These are phyloP conservation scores for Symbiotaphrina buchneri DNA, from an alignment of 495 filamentous ascomycete species.

Conservation along the genomic window DNA sequence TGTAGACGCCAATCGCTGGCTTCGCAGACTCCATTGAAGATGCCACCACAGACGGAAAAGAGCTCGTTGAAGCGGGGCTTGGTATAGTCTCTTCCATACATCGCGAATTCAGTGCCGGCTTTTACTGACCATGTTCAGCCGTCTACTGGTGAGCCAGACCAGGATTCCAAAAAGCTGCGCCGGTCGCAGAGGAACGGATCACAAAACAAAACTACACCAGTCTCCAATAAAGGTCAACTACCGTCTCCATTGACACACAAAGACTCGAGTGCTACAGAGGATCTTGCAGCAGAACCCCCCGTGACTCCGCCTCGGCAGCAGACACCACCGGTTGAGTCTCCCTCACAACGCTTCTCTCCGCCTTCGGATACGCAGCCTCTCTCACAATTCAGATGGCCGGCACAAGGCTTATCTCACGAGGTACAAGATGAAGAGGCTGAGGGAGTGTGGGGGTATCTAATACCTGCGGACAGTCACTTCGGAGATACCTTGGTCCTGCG, in stretches of 20 bases:
- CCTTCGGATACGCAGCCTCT: slow-evolving; percentile 40
- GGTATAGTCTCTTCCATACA: slow-evolving; percentile 13
- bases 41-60: slow-evolving; percentile 25
- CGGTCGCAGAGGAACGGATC: slow-evolving; percentile 22
- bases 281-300: slow-evolving; percentile 45
- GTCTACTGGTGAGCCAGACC: slow-evolving; percentile 12
- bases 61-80: slow-evolving; percentile 29
- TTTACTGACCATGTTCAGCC: slow-evolving; percentile 13
- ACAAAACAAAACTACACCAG: slow-evolving; percentile 31
- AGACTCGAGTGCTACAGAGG: slow-evolving; percentile 32
- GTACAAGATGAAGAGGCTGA: slow-evolving; percentile 74
- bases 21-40: too few relatives aligned
- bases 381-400: slow-evolving; percentile 62
- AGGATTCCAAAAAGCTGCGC: slow-evolving; percentile 37
- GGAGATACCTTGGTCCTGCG: slow-evolving; percentile 52
- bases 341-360: slow-evolving; percentile 38
- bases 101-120: slow-evolving; percentile 3
- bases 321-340: slow-evolving; percentile 23
- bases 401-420: slow-evolving; percentile 51
- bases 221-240: slow-evolving; percentile 39
- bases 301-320: slow-evolving; percentile 44
- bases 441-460: slow-evolving; percentile 87
- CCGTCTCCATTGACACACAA: slow-evolving; percentile 65
- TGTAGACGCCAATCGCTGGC: too few relatives aligned
- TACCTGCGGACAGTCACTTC: slow-evolving; percentile 50